phyloP scores from a whole-genome alignment of 371 early-diverging fungal species.

The Mortierella sp. region DNA sequence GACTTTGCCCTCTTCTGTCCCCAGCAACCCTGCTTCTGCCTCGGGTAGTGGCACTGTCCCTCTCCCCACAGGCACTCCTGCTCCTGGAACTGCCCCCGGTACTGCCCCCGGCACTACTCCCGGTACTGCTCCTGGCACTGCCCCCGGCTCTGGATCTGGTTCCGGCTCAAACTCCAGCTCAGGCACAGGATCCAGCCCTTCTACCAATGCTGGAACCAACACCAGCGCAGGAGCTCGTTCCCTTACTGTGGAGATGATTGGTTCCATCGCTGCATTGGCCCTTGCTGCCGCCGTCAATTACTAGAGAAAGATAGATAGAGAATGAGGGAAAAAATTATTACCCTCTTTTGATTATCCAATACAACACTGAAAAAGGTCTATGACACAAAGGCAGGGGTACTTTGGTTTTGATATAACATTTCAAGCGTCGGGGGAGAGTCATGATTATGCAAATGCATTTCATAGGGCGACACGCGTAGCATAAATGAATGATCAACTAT shows the following conservation, averaged over 20 bases:
- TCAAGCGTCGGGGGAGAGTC: too few relatives aligned
- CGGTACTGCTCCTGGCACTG: background rate
- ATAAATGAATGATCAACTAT: too few relatives aligned
- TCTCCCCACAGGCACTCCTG: too few relatives aligned
- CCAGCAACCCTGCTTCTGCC: background rate
- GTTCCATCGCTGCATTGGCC: constrained; percentile 24
- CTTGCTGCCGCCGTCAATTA: constrained; percentile 10
- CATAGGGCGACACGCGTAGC: too few relatives aligned
- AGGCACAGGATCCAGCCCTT: background rate
- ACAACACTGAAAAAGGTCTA: background rate
- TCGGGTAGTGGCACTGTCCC: background rate
- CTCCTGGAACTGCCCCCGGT: background rate
- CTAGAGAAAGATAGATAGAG: background rate
- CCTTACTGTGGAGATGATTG: constrained; percentile 18
- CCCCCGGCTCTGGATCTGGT: background rate
- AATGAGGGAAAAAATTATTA: constrained; percentile 1
- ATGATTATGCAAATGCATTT: too few relatives aligned
- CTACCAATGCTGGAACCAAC: background rate
- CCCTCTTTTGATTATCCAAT: background rate
- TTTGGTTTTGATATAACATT: too few relatives aligned
- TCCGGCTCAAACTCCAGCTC: constrained; percentile 7
- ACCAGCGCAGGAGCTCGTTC: constrained; percentile 8
- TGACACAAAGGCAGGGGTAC: too few relatives aligned
- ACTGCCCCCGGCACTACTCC: background rate
- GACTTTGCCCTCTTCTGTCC: constrained; percentile 4